These are phyloP conservation scores for Psidium guajava DNA, from an alignment of 345 rosid genomes.

Conservation along the genomic window DNA sequence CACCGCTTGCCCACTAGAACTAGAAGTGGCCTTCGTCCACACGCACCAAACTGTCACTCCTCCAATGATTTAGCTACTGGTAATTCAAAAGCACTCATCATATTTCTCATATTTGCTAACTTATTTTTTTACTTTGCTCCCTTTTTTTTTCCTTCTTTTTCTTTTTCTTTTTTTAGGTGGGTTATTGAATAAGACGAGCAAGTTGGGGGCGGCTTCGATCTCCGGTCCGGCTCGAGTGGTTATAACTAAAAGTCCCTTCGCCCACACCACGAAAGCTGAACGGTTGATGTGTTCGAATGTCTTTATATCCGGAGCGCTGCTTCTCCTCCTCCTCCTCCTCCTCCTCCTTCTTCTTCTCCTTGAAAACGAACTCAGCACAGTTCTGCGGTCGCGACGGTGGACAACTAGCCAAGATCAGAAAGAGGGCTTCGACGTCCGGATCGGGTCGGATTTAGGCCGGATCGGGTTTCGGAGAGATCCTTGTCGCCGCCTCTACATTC, in stretches of 20 bases:
- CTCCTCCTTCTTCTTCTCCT: not conserved
- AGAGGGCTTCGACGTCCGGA: not conserved
- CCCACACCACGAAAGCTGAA: not conserved
- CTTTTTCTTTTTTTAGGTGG: not conserved
- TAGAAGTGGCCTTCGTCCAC: not conserved
- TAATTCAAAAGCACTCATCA: not conserved
- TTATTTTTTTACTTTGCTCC: no score
- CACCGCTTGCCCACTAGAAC: not conserved
- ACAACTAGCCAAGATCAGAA: not conserved
- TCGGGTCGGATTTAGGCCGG: not conserved
- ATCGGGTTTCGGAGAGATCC: no score
- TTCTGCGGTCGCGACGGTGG: not conserved
- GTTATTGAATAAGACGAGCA: not conserved
- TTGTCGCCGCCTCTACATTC: not conserved
- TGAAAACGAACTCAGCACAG: not conserved
- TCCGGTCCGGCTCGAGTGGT: not conserved
- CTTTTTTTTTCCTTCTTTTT: no score
- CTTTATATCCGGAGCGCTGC: not conserved
- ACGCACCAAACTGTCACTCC: not conserved
- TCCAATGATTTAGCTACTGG: not conserved
- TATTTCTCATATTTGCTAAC: not conserved
- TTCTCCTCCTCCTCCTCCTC: not conserved
- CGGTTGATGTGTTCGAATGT: not conserved
- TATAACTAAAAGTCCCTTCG: conserved; percentile 1
- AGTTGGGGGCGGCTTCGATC: not conserved